Conservation (phyloP, 1,284 basidiomycete species). For the Naganishia liquefaciens region DNA sequence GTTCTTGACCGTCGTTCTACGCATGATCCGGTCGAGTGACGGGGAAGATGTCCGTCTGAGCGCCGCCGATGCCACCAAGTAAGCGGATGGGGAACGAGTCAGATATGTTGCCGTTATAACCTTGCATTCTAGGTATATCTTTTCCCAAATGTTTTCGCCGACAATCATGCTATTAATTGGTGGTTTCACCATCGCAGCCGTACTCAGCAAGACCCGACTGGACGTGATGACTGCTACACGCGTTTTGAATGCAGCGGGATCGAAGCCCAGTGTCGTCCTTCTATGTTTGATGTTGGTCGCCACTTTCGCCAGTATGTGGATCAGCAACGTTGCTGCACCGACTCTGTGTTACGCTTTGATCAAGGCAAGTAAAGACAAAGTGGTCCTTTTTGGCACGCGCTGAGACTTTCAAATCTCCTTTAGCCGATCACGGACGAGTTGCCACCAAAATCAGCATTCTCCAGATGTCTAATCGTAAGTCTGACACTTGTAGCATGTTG, state of each 20-base stretch:
- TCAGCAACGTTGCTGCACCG: slow-evolving; percentile 96
- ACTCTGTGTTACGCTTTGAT: slow-evolving; percentile 98
- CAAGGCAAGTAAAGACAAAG: slow-evolving; percentile 60
- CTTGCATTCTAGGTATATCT: slow-evolving; percentile 55
- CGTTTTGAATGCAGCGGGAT: slow-evolving; percentile 85
- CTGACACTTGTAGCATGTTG: not conserved
- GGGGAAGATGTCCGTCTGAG: slow-evolving; percentile 62
- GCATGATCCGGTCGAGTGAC: slow-evolving; percentile 71
- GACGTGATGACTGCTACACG: slow-evolving; percentile 93
- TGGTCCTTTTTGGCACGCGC: slow-evolving; percentile 9
- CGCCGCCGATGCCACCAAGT: slow-evolving; percentile 79
- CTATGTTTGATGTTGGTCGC: slow-evolving; percentile 95
- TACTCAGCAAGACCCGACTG: slow-evolving; percentile 94
- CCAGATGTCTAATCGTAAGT: slow-evolving; percentile 84
- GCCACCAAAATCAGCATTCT: slow-evolving; percentile 82
- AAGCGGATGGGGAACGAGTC: slow-evolving; percentile 41
- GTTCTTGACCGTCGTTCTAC: slow-evolving; percentile 80
- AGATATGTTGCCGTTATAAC: too few species aligned
- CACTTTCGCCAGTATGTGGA: slow-evolving; percentile 99
- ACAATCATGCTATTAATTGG: slow-evolving; percentile 93
- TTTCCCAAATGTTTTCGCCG: slow-evolving; percentile 61
- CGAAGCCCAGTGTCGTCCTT: slow-evolving; percentile 79
- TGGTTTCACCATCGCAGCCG: slow-evolving; percentile 98
- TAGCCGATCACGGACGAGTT: slow-evolving; percentile 92
- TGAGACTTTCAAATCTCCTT: slow-evolving; percentile 23